phyloP scores from a whole-genome alignment of 2,329 filamentous ascomycete genomes.

The Thermoascus crustaceus region DNA sequence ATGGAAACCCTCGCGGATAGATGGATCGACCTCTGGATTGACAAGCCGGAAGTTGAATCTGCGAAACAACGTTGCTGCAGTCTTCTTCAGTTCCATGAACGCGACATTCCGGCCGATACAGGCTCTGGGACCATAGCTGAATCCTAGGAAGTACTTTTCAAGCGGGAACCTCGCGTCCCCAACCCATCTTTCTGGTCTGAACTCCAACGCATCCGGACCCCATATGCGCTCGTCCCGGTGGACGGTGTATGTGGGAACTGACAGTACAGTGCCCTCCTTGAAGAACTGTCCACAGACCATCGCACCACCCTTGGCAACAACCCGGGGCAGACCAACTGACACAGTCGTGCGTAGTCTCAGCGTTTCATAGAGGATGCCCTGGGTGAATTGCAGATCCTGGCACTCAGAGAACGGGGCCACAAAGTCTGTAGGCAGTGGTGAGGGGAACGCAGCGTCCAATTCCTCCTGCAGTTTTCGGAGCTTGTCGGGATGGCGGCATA shows the following conservation, averaged over 20 bases:
- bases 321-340: slow-evolving; percentile 15
- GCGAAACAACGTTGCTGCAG: slow-evolving; percentile 22
- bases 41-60: slow-evolving; percentile 14
- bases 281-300: slow-evolving; percentile 13
- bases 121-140: slow-evolving; percentile 35
- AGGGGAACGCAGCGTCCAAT: slow-evolving; percentile 12
- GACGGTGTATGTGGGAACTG: slow-evolving; percentile 34
- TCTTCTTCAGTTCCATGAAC: slow-evolving; percentile 34
- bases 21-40: neutral
- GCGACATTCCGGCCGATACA: slow-evolving; percentile 38
- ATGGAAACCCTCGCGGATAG: neutral
- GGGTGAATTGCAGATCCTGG: slow-evolving; percentile 20
- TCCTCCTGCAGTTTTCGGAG: slow-evolving; percentile 17
- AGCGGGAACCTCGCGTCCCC: slow-evolving; percentile 15
- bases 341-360: slow-evolving; percentile 25
- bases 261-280: slow-evolving; percentile 26
- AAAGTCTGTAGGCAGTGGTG: neutral
- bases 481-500: slow-evolving; percentile 16
- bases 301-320: slow-evolving; percentile 15
- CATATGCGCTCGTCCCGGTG: slow-evolving; percentile 35
- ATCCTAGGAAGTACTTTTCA: slow-evolving; percentile 33
- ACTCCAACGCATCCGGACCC: slow-evolving; percentile 33
- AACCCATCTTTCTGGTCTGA: slow-evolving; percentile 31
- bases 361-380: slow-evolving; percentile 22
- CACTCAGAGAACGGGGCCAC: slow-evolving; percentile 14